phyloP scores from a whole-genome alignment of 1,139 yeast genomes.

The Pichia norvegensis region DNA sequence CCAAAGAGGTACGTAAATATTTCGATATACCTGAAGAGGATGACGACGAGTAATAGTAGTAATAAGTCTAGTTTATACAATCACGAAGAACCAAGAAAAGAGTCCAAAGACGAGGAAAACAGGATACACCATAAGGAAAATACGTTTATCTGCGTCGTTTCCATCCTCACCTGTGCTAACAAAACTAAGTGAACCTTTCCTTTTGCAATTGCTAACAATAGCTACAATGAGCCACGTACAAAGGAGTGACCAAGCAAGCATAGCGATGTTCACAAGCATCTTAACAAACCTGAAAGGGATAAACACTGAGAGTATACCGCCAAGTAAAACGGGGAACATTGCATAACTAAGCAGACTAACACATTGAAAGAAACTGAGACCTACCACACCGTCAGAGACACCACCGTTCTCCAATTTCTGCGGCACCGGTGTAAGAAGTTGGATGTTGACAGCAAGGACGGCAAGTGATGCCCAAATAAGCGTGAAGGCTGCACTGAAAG shows the following conservation, averaged over 20 bases:
- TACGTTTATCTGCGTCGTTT: slow-evolving; percentile 42
- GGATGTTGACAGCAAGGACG: slow-evolving; percentile 56
- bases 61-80: slow-evolving; percentile 31
- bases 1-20: slow-evolving; percentile 8
- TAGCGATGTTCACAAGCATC: slow-evolving; percentile 42
- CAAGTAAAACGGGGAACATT: slow-evolving; percentile 66
- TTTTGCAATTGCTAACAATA: slow-evolving; percentile 28
- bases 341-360: slow-evolving; percentile 78
- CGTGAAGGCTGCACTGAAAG: slow-evolving; percentile 59
- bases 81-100: slow-evolving; percentile 71
- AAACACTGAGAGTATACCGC: slow-evolving; percentile 53
- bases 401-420: slow-evolving; percentile 24
- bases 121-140: slow-evolving; percentile 70
- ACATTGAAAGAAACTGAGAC: slow-evolving; percentile 61
- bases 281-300: slow-evolving; percentile 49
- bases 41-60: too few relatives aligned
- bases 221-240: slow-evolving; percentile 34
- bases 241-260: slow-evolving; percentile 67
- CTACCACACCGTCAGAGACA: slow-evolving; percentile 26
- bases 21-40: slow-evolving; percentile 15
- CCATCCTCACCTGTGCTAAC: slow-evolving; percentile 13
- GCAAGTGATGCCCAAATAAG: slow-evolving; percentile 51
- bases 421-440: slow-evolving; percentile 43
- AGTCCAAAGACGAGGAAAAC: slow-evolving; percentile 68
- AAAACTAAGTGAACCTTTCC: slow-evolving; percentile 27